A percentile compares a stretch with the other conserved stretches of the same genome.
Evolutionary conservation across 129 eudicot genomes (phyloP).

Genomic region (Silybum marianum): DNA sequence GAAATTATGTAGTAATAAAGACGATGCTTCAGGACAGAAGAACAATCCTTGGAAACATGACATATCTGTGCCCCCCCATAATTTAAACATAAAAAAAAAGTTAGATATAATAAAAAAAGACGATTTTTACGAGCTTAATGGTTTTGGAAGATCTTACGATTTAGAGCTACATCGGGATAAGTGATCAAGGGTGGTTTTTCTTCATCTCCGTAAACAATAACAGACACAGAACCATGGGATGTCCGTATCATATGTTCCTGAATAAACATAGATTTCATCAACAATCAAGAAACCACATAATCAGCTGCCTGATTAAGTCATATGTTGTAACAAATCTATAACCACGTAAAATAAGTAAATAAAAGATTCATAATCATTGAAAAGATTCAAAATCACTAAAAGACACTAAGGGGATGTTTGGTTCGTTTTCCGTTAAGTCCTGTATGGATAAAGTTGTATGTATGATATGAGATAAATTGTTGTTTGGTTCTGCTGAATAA

Average conservation of each 20-base stretch:
- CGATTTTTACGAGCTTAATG: neutral
- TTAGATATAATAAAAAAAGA: neutral
- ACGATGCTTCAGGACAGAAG: constrained; percentile 87
- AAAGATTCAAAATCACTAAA: too few relatives aligned
- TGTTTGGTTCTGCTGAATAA: too few relatives aligned
- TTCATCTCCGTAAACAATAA: constrained; percentile 92
- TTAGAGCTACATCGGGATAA: constrained; percentile 93
- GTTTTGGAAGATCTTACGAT: constrained; percentile 50
- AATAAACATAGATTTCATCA: neutral
- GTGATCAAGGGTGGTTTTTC: constrained; percentile 91
- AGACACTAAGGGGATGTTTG: too few relatives aligned
- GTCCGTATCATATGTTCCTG: constrained; percentile 90
- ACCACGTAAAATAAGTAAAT: too few relatives aligned
- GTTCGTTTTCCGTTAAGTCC: too few relatives aligned
- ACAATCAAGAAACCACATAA: too few relatives aligned
- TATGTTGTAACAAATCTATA: too few relatives aligned
- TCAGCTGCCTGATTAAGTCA: too few relatives aligned
- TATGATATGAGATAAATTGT: too few relatives aligned
- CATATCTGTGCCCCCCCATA: constrained; percentile 48
- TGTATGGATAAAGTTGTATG: too few relatives aligned
- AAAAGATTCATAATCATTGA: too few relatives aligned
- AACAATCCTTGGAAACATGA: constrained; percentile 97
- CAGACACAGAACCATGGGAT: constrained; percentile 80
- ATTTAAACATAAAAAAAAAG: neutral
- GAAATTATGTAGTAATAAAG: constrained; percentile 91